These are phyloP conservation scores for Plasmodium blacklocki DNA, from an alignment of 169 alveolate species.

Conservation along the genomic window DNA sequence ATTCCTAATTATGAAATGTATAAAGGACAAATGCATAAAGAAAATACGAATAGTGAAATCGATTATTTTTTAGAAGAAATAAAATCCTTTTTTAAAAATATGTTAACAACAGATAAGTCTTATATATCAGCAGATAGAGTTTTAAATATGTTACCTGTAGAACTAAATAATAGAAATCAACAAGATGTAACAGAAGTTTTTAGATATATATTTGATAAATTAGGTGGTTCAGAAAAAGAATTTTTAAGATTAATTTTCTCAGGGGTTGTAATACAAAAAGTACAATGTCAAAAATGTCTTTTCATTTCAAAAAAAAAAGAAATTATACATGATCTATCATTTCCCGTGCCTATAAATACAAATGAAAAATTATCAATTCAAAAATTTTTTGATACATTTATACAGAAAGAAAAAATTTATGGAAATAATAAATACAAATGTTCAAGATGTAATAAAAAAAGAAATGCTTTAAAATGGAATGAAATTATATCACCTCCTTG, in stretches of 20 bases:
- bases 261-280: constrained; percentile 84
- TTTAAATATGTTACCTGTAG: constrained; percentile 79
- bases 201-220: constrained; percentile 78
- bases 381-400: constrained; percentile 81
- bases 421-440: constrained; percentile 87
- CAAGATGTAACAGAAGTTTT: constrained; percentile 88
- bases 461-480: constrained; percentile 86
- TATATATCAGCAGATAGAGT: constrained; percentile 74
- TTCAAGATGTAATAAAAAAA: constrained; percentile 80
- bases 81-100: constrained; percentile 72
- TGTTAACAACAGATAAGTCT: constrained; percentile 78
- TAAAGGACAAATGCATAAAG: not conserved
- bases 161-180: constrained; percentile 79
- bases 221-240: constrained; percentile 80
- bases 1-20: not conserved
- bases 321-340: constrained; percentile 81
- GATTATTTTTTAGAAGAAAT: constrained; percentile 35
- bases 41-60: not conserved
- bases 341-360: constrained; percentile 77
- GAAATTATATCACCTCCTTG: constrained; percentile 89
- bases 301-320: constrained; percentile 81
- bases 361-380: constrained; percentile 77
- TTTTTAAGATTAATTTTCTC: constrained; percentile 85
- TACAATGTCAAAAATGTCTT: constrained; percentile 83
- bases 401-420: constrained; percentile 81